Base-by-base conservation (phyloP, 2,329 filamentous ascomycete genomes). In the Lasiodiplodia gonubiensis region DNA sequence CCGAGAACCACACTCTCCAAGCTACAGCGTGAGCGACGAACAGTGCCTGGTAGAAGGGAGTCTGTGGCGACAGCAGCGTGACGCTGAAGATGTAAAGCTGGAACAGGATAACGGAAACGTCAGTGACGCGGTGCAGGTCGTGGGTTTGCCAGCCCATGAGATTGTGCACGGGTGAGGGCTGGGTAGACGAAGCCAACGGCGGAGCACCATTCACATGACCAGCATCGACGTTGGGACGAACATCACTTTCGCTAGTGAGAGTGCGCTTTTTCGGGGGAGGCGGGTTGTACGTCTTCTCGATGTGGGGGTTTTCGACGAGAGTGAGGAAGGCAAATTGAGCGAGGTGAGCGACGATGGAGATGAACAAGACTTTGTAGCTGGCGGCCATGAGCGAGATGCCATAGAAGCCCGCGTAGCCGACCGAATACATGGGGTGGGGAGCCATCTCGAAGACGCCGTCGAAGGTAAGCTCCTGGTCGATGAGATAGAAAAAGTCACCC, bases 361-460 rank as follows among this genome's bases (percentile, higher is more conserved):
- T 97, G 84, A 97, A 94, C 60, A 99, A 86, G 68, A 99, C 94
- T 75, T 94, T 93, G 81, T 98, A 98, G 84, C 95, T 99, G 70
- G 94, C 94, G 55, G 93, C 94, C 90, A 99, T 96, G 83, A 97
- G 90, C 69, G 94, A 97, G 76, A 98, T 97, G 73, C 95, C 95
- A 78, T 99, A 99, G 83, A 96, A 99, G 55, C 95, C 95, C 64
- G 93, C 93, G 80, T 99, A 99, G 48, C 95, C 95, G 74, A 98
- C 94, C 66, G 94, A 97, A 82, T 98, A 98, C 94, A 98, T 98
- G 70, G 94, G 94, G 78, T 98, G 95, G 37, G 95, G 95, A 23
- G 95, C 95, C 90, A 99, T 96, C 82, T 99, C 95, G 78, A 98
- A 99, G 70, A 99, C 95, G 67, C 95, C 95, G 77, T 99, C 95